phyloP scores from a whole-genome alignment of 352 stramenopile species.

The Globisporangium carolinianum region DNA sequence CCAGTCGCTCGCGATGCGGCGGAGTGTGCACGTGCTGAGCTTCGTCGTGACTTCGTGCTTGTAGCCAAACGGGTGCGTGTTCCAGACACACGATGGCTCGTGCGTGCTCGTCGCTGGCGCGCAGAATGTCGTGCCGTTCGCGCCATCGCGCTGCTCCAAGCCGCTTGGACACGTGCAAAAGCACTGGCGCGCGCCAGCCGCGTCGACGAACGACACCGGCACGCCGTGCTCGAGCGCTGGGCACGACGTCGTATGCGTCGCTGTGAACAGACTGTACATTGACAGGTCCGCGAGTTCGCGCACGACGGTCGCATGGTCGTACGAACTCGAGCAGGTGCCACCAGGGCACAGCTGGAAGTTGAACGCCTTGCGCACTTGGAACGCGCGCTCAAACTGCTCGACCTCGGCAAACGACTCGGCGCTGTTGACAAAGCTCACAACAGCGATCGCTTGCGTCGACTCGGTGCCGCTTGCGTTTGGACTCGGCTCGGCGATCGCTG shows the following conservation, averaged over 20 bases:
- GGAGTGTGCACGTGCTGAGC: slow-evolving; percentile 4
- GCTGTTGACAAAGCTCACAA: slow-evolving; percentile 18
- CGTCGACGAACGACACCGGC: slow-evolving; percentile 39
- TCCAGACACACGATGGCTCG: slow-evolving; percentile 38
- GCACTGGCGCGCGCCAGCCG: slow-evolving; percentile 26
- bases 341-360: slow-evolving; percentile 14
- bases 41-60: slow-evolving; percentile 23
- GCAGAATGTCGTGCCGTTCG: slow-evolving; percentile 20
- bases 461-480: not conserved
- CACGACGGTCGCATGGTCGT: slow-evolving; percentile 35
- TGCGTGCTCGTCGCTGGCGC: slow-evolving; percentile 16
- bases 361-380: slow-evolving; percentile 11
- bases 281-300: slow-evolving; percentile 33
- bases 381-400: slow-evolving; percentile 11
- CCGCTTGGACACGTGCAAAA: slow-evolving; percentile 49
- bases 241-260: slow-evolving; percentile 32
- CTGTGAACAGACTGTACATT: slow-evolving; percentile 57
- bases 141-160: slow-evolving; percentile 16
- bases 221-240: slow-evolving; percentile 24
- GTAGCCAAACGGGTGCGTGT: slow-evolving; percentile 24
- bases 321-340: slow-evolving; percentile 10
- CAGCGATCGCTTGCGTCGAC: slow-evolving; percentile 2
- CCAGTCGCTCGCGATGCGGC: slow-evolving; percentile 27
- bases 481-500: not conserved
- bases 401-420: slow-evolving; percentile 13